A percentile compares a stretch with the other conserved stretches of the same genome.
Evolutionary conservation across 2,329 filamentous ascomycete genomes (phyloP).

Genomic region (Neonectria faginata): DNA sequence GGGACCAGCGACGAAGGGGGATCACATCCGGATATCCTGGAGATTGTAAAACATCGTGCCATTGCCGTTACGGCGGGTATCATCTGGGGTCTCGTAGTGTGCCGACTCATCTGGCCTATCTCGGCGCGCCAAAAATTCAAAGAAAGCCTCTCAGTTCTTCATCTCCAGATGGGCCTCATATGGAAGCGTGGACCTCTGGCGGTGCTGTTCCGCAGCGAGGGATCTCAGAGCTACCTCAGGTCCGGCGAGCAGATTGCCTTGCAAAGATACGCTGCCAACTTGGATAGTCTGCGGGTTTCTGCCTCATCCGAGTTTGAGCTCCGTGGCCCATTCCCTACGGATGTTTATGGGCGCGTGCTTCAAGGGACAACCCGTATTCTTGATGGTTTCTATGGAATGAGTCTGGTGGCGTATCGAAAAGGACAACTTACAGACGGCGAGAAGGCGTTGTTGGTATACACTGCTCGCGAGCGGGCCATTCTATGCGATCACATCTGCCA

Average conservation of each 20-base stretch:
- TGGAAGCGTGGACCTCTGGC: slow-evolving; percentile 94
- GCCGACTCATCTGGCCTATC: slow-evolving; percentile 91
- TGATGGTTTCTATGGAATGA: slow-evolving; percentile 96
- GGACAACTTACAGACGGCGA: slow-evolving; percentile 82
- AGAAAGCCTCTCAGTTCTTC: slow-evolving; percentile 86
- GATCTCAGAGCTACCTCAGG: slow-evolving; percentile 74
- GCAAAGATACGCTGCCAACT: slow-evolving; percentile 62
- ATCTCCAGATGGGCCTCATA: slow-evolving; percentile 93
- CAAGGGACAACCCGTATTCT: slow-evolving; percentile 84
- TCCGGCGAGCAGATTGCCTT: slow-evolving; percentile 27
- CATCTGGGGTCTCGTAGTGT: slow-evolving; percentile 91
- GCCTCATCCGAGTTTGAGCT: slow-evolving; percentile 89
- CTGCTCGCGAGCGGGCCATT: slow-evolving; percentile 80
- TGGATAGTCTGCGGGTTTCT: slow-evolving; percentile 78
- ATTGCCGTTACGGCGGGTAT: slow-evolving; percentile 90
- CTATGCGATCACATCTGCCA: slow-evolving; percentile 92
- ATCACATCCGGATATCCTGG: slow-evolving; percentile 81
- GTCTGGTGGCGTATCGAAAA: slow-evolving; percentile 87
- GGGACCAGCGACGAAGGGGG: slow-evolving; percentile 89
- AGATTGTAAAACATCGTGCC: slow-evolving; percentile 89
- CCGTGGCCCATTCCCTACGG: slow-evolving; percentile 83
- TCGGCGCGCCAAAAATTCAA: slow-evolving; percentile 89
- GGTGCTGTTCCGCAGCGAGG: slow-evolving; percentile 72
- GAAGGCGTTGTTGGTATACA: slow-evolving; percentile 81
- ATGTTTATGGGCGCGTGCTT: slow-evolving; percentile 78